Conservation (phyloP, 495 filamentous ascomycete genomes). For the Xylaria intraflava region DNA sequence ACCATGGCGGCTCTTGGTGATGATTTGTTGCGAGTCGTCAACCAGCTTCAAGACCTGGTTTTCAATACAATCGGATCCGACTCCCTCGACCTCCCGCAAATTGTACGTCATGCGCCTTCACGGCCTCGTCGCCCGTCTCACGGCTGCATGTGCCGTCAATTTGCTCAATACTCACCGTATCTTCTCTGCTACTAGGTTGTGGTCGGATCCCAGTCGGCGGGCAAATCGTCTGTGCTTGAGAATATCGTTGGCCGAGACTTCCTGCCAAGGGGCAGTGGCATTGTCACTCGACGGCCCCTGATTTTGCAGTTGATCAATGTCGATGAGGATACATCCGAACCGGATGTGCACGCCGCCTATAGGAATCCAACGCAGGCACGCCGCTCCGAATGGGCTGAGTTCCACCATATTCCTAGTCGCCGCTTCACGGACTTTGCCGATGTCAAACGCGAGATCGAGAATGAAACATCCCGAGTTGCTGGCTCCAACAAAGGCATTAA, state of each 20-base stretch:
- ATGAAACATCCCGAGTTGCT: conserved; percentile 89
- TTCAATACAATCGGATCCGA: conserved; percentile 99
- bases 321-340: conserved; percentile 67
- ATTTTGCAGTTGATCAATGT: conserved; percentile 98
- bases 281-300: conserved; percentile 88
- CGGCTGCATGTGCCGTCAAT: not conserved
- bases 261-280: conserved; percentile 89
- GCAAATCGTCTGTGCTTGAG: conserved; percentile 98
- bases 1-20: conserved; percentile 69
- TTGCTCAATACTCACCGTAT: conserved; percentile 13
- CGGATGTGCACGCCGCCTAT: conserved; percentile 54
- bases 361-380: conserved; percentile 38
- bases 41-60: conserved; percentile 95
- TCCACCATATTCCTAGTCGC: conserved; percentile 85
- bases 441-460: conserved; percentile 96
- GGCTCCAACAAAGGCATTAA: conserved; percentile 99
- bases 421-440: conserved; percentile 86
- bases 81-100: conserved; percentile 93
- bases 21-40: conserved; percentile 85
- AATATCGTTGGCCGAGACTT: conserved; percentile 99
- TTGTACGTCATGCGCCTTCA: conserved; percentile 56
- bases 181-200: conserved; percentile 64
- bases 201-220: conserved; percentile 95
- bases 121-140: not conserved
- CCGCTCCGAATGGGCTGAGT: conserved; percentile 85